Conservation (phyloP, 192 early-diverging fungal genomes). For the Backusella sp. region DNA sequence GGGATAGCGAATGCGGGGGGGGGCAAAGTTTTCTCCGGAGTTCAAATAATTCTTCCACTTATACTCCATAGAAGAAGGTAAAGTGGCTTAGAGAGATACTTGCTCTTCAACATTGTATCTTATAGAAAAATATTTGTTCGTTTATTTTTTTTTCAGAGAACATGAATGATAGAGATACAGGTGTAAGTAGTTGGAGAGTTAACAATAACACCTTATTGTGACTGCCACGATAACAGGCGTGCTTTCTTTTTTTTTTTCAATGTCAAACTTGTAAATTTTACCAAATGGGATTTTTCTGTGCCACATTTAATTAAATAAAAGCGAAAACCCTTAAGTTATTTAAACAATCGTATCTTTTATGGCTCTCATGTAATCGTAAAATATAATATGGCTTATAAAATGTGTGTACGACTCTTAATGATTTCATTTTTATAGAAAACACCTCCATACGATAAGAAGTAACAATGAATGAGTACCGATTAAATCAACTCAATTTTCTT, state of each 20-base stretch:
- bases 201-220: neutral
- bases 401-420: neutral
- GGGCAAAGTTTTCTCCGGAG: constrained; percentile 3
- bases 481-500: neutral
- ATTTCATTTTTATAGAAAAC: neutral
- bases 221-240: neutral
- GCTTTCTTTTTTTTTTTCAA: neutral
- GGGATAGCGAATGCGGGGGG: neutral
- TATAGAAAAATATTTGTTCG: neutral
- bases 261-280: constrained; percentile 9
- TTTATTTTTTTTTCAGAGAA: neutral
- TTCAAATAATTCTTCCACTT: neutral
- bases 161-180: neutral
- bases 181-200: neutral
- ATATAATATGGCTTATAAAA: neutral
- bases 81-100: neutral
- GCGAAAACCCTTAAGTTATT: neutral
- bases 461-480: neutral
- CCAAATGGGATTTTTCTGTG: neutral
- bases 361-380: neutral
- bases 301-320: neutral
- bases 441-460: neutral
- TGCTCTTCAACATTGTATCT: neutral
- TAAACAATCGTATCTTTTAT: neutral
- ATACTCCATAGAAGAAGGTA: neutral